Conservation (phyloP, 208 protist species). For the Wallacemonas rigidus region DNA sequence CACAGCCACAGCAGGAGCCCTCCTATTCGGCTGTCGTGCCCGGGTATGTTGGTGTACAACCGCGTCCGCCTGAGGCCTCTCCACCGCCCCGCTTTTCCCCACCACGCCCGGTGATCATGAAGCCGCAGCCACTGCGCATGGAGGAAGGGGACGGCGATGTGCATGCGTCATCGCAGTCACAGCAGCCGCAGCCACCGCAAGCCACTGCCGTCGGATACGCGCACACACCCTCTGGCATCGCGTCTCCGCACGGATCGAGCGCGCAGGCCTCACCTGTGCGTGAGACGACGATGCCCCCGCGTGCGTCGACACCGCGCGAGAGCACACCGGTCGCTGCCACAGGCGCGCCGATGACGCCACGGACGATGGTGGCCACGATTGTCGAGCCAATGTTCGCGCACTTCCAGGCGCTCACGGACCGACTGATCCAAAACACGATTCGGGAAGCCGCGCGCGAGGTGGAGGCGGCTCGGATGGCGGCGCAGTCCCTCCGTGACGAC, state of each 20-base stretch:
- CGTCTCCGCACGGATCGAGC: slow-evolving; percentile 7
- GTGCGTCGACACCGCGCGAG: slow-evolving; percentile 4
- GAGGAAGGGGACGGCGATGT: background rate
- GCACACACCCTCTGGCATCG: background rate
- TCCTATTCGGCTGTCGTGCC: background rate
- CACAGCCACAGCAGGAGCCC: background rate
- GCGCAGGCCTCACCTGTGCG: background rate
- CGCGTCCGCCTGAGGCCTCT: slow-evolving; percentile 7
- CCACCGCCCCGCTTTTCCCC: slow-evolving; percentile 2
- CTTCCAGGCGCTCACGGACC: slow-evolving; percentile 19
- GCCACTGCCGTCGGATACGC: no score
- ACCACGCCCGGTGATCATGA: background rate
- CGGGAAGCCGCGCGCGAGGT: slow-evolving; percentile 70
- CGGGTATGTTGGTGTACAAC: background rate
- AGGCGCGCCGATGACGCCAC: slow-evolving; percentile 18
- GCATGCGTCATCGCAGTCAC: background rate
- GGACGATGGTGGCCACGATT: slow-evolving; percentile 15
- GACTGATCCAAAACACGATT: slow-evolving; percentile 57
- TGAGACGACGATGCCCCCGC: background rate
- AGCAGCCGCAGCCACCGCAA: no score
- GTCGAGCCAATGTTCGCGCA: slow-evolving; percentile 17
- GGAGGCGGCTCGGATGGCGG: slow-evolving; percentile 39
- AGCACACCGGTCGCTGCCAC: background rate
- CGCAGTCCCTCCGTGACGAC: slow-evolving; percentile 36
- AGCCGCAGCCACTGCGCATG: background rate